Evolutionary conservation across 2,329 filamentous ascomycete genomes (phyloP), one percentile per base, ranked within the genome.

Genomic region (Aurifilum marmelostoma): DNA sequence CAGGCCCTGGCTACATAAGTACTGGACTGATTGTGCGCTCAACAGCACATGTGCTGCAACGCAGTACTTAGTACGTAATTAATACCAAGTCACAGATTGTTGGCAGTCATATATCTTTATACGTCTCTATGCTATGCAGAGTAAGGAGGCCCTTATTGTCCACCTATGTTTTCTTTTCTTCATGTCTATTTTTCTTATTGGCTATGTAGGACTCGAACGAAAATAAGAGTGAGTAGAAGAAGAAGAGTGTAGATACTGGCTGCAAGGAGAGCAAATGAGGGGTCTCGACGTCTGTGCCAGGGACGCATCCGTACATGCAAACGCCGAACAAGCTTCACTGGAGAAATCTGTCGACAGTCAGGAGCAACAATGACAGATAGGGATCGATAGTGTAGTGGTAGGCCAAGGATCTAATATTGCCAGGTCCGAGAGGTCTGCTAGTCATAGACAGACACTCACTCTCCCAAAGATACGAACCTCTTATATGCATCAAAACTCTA

Each of bases 401-500:
- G 41, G 50, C 24, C 29, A 3, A 14, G n/a, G 9, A n/a, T 29
- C 50, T 27, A 27, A 7, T 5, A 54, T 16, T 16, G 4, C 34
- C 34, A 34, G 34, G 34, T 18, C 6, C 7, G 14, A 56, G 7
- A 3, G 27, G 11, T 56, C 52, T 2, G 12, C 24, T 32, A 9
- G 47, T 24, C 7, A 16, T 29, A 56, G 11, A 16, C 24, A 24
- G 27, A 24, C 11, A 39, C 24, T 9, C 24, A 11, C 29, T 32
- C n/a, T 63, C 37, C 4, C 60, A 7, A 21, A 16, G 18, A 50
- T 11, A 43, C 5, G 21, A 18, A 16, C 2, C 34, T 7, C 12
- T 8, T 34, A 8, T 3, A 9, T n/a, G n/a, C 21, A n/a, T 77
- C 76, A 90, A 75, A 91, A 87, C 77, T 91, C 91, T 79, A 92